Evolutionary conservation across 2,329 filamentous ascomycete species (phyloP), one percentile per base, ranked within the genome.

Genomic region (Aspergillus intermedius): DNA sequence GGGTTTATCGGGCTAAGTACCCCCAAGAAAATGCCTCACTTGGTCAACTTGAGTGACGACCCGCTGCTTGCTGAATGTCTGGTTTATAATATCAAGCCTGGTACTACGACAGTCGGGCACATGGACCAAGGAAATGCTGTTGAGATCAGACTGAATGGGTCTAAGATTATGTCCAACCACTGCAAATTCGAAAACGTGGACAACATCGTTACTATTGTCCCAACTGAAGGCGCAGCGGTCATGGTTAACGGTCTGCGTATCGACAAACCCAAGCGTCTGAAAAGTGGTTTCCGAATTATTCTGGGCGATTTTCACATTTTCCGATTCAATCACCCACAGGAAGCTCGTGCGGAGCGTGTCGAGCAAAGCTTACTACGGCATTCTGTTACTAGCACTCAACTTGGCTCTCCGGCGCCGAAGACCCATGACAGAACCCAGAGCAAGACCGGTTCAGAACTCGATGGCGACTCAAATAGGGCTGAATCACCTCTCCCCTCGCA

Each of bases 291-390:
- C 66, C 86, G 93, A 53, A 87, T 98, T 47, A 98, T 98, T 54
- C 77, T 98, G 8, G 93, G 93, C 37, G 93, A 98, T 68, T 98
- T 98, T 60, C 93, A 98, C 67, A 98, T 98, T 52, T 97, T 98
- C 72, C 80, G 93, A 49, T 98, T 98, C 75, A 98, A 97, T 61
- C 91, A 98, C 64, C 93, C 93, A 0, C 86, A 95, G 76, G 93
- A 98, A 72, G 93, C 93, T 25, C 84, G 88, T 50, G 91, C 91
- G 3, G 93, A 98, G 71, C 78, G 93, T 47, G 91, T 89, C 10
- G 89, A 95, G 54, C 83, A 89, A 63, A 95, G 88, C 62, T 74
- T 95, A 17, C 75, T 98, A 49, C 85, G 91, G 42, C 91, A 97
- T 63, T 94, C 91, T 5, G 74, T 85, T 44, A 81, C 80, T 7